These are phyloP conservation scores for Debaryomycetaceae sp. DNA, from an alignment of 1,139 yeast genomes.

Conservation along the genomic window DNA sequence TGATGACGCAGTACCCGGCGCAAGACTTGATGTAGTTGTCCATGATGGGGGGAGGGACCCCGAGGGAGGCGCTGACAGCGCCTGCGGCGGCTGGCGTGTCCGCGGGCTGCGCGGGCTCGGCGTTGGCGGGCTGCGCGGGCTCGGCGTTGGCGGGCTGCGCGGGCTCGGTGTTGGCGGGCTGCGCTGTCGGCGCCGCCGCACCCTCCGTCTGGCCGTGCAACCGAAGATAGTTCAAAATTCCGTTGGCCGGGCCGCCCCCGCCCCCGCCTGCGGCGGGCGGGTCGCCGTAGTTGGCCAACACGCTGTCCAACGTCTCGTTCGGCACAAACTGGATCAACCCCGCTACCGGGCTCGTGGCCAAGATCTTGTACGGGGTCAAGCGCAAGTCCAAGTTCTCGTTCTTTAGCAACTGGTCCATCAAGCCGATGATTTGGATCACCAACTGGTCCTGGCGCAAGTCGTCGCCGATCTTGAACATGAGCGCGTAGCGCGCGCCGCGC, in stretches of 20 bases:
- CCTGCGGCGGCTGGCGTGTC: too few relatives aligned
- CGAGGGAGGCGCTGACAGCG: constrained; percentile 52
- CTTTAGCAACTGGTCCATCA: constrained; percentile 85
- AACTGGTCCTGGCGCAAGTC: constrained; percentile 95
- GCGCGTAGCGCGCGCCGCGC: constrained; percentile 58
- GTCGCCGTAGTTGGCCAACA: constrained; percentile 32
- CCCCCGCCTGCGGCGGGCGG: neutral
- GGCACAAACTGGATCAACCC: constrained; percentile 94
- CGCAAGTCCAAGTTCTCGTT: constrained; percentile 88
- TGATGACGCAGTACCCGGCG: constrained; percentile 97
- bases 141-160: constrained; percentile 1
- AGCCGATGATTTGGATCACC: constrained; percentile 82
- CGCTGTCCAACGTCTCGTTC: constrained; percentile 79
- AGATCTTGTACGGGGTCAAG: constrained; percentile 82
- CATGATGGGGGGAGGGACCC: constrained; percentile 75
- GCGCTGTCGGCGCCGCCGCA: constrained; percentile 2
- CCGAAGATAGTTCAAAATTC: constrained; percentile 67
- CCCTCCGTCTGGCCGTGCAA: constrained; percentile 48
- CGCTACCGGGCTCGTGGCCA: constrained; percentile 87
- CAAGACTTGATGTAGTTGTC: constrained; percentile 93
- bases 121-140: too few relatives aligned
- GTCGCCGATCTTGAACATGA: constrained; percentile 95
- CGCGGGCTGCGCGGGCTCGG: too few relatives aligned
- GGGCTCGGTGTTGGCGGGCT: neutral
- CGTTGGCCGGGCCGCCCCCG: constrained; percentile 26